A percentile compares a stretch with the other conserved stretches of the same genome.
Evolutionary conservation across 345 rosid species (phyloP).

Genomic region (Populus alba): DNA sequence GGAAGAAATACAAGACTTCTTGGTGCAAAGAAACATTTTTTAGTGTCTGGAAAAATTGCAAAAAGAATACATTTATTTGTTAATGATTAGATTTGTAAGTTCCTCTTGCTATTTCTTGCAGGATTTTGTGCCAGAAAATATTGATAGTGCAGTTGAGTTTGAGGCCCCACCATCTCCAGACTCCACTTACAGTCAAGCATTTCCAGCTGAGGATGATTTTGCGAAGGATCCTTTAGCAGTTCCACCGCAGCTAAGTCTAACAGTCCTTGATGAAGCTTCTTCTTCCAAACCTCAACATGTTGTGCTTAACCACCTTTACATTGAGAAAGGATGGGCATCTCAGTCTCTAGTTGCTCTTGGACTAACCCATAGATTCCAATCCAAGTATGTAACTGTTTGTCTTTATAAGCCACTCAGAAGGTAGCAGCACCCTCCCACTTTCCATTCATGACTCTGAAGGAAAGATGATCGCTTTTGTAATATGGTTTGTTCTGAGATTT

Average conservation of each 20-base stretch:
- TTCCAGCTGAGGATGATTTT: constrained; percentile 66
- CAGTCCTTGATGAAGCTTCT: constrained; percentile 57
- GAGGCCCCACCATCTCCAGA: constrained; percentile 84
- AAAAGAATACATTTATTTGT: background rate
- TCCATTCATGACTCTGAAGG: constrained; percentile 20
- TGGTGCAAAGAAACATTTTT: background rate
- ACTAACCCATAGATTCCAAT: constrained; percentile 77
- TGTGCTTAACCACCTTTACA: constrained; percentile 77
- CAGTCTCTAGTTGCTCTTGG: constrained; percentile 79
- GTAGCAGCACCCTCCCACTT: constrained; percentile 30
- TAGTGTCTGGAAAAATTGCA: background rate
- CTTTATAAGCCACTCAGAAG: constrained; percentile 76
- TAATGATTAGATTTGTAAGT: background rate
- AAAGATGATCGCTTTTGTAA: background rate
- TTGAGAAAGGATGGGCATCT: constrained; percentile 77
- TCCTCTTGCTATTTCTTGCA: constrained; percentile 28
- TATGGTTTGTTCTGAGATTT: constrained; percentile 8
- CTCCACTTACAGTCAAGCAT: constrained; percentile 57
- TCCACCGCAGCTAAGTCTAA: constrained; percentile 73
- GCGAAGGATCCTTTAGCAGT: constrained; percentile 67
- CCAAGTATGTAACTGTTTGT: constrained; percentile 87
- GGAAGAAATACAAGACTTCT: background rate
- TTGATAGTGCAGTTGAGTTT: constrained; percentile 71
- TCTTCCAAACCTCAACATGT: constrained; percentile 75
- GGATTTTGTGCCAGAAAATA: constrained; percentile 72